These are phyloP conservation scores for Trifolium fragiferum DNA, from an alignment of 306 rosid genomes.

Conservation along the genomic window DNA sequence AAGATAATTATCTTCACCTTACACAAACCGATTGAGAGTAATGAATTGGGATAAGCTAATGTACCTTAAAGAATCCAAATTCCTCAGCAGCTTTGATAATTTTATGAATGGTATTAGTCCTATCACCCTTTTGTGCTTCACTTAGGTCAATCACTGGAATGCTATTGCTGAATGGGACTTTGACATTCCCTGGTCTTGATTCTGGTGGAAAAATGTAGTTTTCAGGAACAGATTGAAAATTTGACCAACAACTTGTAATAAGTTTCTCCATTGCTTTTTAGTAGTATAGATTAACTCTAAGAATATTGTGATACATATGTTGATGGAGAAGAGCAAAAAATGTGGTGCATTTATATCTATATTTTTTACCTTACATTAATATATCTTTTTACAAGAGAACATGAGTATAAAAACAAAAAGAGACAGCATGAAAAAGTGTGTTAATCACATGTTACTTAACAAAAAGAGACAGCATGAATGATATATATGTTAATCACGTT, in stretches of 20 bases:
- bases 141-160: slow-evolving; percentile 42
- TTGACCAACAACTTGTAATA: slow-evolving; percentile 12
- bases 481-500: too few species aligned
- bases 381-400: too few species aligned
- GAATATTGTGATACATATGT: too few species aligned
- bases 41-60: neutral
- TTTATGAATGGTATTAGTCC: slow-evolving; percentile 28
- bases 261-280: neutral
- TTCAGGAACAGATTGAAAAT: slow-evolving; percentile 20
- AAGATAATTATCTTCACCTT: too few species aligned
- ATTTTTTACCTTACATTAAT: neutral
- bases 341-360: neutral
- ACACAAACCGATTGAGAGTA: too few species aligned
- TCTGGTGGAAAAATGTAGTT: slow-evolving; percentile 46
- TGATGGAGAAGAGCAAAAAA: neutral
- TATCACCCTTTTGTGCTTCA: neutral
- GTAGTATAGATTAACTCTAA: neutral
- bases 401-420: too few species aligned
- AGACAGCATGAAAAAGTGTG: too few species aligned
- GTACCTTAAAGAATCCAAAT: slow-evolving; percentile 48
- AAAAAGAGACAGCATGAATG: too few species aligned
- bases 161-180: slow-evolving; percentile 11
- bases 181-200: slow-evolving; percentile 42
- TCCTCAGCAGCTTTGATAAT: slow-evolving; percentile 44
- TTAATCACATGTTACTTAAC: too few species aligned